Percentiles rank a stretch among this genome's conserved stretches.
Evolutionary conservation across 1,284 basidiomycete genomes (phyloP).

Genomic region (Cryptococcus deneoformans): DNA sequence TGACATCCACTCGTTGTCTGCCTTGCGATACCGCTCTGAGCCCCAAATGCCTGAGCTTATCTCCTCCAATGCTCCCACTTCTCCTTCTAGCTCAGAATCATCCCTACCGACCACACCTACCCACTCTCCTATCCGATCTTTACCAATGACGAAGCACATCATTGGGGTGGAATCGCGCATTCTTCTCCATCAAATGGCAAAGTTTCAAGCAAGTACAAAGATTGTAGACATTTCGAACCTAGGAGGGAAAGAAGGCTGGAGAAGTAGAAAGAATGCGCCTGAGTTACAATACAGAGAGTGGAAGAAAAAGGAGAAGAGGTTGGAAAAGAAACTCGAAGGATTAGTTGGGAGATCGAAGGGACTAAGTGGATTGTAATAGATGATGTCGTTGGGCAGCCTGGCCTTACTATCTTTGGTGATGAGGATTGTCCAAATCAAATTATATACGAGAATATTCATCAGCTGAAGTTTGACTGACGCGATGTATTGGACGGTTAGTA

Average conservation of each 20-base stretch:
- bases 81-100: conserved; percentile 9
- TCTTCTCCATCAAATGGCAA: conserved; percentile 76
- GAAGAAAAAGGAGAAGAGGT: conserved; percentile 66
- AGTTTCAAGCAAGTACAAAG: conserved; percentile 70
- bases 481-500: too few species aligned
- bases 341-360: conserved; percentile 45
- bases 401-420: too few species aligned
- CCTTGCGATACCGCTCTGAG: conserved; percentile 51
- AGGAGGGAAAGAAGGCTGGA: conserved; percentile 60
- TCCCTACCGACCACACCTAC: conserved; percentile 14
- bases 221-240: conserved; percentile 75
- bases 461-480: too few species aligned
- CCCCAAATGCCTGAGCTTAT: conserved; percentile 26
- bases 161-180: conserved; percentile 75
- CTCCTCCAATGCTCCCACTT: conserved; percentile 12
- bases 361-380: neutral
- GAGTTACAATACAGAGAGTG: conserved; percentile 74
- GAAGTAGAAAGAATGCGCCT: conserved; percentile 70
- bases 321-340: conserved; percentile 66
- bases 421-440: too few species aligned
- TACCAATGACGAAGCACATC: conserved; percentile 57
- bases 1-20: conserved; percentile 71
- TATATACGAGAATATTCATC: too few species aligned
- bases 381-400: too few species aligned
- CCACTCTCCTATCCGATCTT: neutral